Evolutionary conservation across 192 early-diverging fungal genomes (phyloP), one percentile per base, ranked within the genome.

Genomic region (Paraglomus brasilianum): DNA sequence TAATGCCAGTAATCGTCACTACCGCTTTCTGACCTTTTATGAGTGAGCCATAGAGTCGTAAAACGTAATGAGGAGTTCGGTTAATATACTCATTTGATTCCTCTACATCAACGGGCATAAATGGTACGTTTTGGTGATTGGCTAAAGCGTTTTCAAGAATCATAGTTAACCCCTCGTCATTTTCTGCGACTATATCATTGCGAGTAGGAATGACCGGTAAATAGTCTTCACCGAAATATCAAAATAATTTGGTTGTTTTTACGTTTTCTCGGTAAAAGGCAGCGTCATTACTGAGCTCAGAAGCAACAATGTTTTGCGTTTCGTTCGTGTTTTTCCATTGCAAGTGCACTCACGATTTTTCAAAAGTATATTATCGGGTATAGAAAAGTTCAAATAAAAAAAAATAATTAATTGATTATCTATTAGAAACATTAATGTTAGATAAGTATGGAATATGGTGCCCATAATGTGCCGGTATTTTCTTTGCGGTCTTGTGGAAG

Each of bases 341-440:
- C 22, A 53, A 22, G 19, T 53, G 14, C 52, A 53, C 52, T 53
- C 52, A 53, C 22, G 52, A 19, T 53, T 53, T 22, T 53, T 22
- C n/a, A 53, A 53, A 19, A 22, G 22, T 53, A 53, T 53, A 53
- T 53, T 53, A 53, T 53, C 22, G 52, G 19, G 14, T 53, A 53
- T 14, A 53, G 52, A 53, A 53, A 53, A 53, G 52, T 53, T 53
- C 52, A 53, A 53, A 53, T 19, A 19, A 7, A 53, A 53, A 53
- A 53, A n/a, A n/a, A n/a, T n/a, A n/a, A n/a, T n/a, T n/a, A n/a
- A n/a, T n/a, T n/a, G n/a, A n/a, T n/a, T n/a, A n/a, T n/a, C n/a
- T n/a, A n/a, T n/a, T n/a, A n/a, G n/a, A n/a, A n/a, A n/a, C n/a
- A n/a, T n/a, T n/a, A n/a, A n/a, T n/a, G n/a, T n/a, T n/a, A n/a